These are phyloP conservation scores for Scolecobasidium constrictum DNA, from an alignment of 2,329 filamentous ascomycete species.

Conservation along the genomic window DNA sequence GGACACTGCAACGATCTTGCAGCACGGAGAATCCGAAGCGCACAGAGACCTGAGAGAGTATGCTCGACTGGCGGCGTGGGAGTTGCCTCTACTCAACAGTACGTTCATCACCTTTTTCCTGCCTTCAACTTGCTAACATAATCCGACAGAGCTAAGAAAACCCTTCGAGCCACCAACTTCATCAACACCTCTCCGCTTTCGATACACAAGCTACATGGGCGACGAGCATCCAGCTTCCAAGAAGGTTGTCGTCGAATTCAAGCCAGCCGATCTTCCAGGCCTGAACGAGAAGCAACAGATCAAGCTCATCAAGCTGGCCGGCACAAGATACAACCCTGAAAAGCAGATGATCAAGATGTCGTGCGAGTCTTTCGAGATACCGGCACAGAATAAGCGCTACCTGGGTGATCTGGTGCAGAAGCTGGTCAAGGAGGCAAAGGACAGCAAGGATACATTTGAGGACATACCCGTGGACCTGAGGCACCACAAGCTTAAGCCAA, in stretches of 20 bases:
- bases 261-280: slow-evolving; percentile 55
- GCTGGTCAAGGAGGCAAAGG: slow-evolving; percentile 62
- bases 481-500: slow-evolving; percentile 62
- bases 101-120: slow-evolving; percentile 29
- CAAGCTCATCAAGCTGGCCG: slow-evolving; percentile 83
- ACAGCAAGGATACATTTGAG: slow-evolving; percentile 68
- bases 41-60: slow-evolving; percentile 84
- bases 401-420: slow-evolving; percentile 66
- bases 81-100: slow-evolving; percentile 87
- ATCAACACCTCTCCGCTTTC: slow-evolving; percentile 72
- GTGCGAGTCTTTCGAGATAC: slow-evolving; percentile 76
- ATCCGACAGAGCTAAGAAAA: slow-evolving; percentile 60
- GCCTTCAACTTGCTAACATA: neutral
- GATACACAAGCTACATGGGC: slow-evolving; percentile 94
- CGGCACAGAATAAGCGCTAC: slow-evolving; percentile 95
- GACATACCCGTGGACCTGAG: slow-evolving; percentile 84
- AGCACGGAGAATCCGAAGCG: slow-evolving; percentile 78
- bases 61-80: slow-evolving; percentile 79
- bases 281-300: slow-evolving; percentile 56
- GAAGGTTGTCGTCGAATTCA: slow-evolving; percentile 92
- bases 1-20: slow-evolving; percentile 68
- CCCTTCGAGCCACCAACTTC: slow-evolving; percentile 63
- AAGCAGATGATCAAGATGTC: slow-evolving; percentile 78
- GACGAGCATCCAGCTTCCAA: slow-evolving; percentile 82
- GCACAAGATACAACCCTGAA: slow-evolving; percentile 76